Conservation (phyloP, 495 filamentous ascomycete species). For the Annulohypoxylon stygium region DNA sequence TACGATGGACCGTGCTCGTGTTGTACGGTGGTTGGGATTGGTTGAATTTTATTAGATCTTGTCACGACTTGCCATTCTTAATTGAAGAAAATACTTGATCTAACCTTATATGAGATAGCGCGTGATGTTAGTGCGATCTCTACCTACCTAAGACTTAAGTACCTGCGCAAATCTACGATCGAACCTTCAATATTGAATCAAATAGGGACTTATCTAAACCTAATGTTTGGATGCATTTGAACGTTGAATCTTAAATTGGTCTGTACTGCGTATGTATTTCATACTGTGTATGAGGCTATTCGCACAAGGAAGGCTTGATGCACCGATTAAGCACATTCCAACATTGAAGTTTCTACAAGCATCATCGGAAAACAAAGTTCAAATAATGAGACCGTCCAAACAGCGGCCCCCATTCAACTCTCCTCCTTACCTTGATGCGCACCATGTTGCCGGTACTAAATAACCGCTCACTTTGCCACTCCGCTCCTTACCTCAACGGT, state of each 20-base stretch:
- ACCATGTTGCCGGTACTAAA: too few species aligned
- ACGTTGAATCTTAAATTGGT: background rate
- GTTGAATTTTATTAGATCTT: background rate
- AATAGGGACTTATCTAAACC: background rate
- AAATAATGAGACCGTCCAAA: too few species aligned
- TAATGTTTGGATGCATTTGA: constrained; percentile 1
- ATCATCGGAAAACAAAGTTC: too few species aligned
- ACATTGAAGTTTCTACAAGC: too few species aligned
- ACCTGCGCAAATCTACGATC: background rate
- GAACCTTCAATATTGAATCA: background rate
- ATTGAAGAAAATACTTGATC: constrained; percentile 8
- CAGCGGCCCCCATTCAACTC: too few species aligned
- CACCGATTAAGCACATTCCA: background rate
- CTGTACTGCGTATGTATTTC: background rate
- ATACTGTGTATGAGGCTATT: background rate
- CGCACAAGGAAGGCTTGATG: background rate
- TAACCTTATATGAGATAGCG: background rate
- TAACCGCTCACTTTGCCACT: too few species aligned
- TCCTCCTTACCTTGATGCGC: too few species aligned
- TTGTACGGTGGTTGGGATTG: constrained; percentile 29
- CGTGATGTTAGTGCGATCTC: background rate
- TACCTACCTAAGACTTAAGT: background rate
- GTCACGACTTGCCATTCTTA: constrained; percentile 1
- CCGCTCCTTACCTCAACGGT: too few species aligned
- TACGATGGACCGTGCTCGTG: constrained; percentile 37